phyloP scores from a whole-genome alignment of 495 filamentous ascomycete species.

The Evernia prunastri region DNA sequence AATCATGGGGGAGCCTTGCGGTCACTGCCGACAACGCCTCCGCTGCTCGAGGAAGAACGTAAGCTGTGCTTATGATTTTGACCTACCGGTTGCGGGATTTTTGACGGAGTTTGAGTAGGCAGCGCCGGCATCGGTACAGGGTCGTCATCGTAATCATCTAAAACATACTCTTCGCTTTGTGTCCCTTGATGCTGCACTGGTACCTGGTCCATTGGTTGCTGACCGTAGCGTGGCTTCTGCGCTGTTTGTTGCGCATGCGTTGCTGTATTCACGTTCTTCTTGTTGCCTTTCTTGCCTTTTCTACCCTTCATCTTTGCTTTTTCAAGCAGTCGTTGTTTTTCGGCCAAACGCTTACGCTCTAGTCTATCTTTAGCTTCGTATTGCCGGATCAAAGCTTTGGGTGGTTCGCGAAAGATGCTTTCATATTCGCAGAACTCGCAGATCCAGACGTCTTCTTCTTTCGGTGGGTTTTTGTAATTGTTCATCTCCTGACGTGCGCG shows the following conservation, averaged over 20 bases:
- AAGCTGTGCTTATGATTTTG: constrained; percentile 14
- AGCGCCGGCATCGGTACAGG: constrained; percentile 37
- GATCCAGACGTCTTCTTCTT: constrained; percentile 77
- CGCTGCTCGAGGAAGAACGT: constrained; percentile 15
- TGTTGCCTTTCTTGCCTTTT: constrained; percentile 68
- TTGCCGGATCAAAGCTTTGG: constrained; percentile 76
- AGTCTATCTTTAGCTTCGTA: constrained; percentile 93
- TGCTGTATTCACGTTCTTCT: constrained; percentile 46
- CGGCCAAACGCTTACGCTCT: constrained; percentile 70
- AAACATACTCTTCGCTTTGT: constrained; percentile 49
- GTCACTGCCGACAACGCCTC: background rate
- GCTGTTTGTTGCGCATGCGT: constrained; percentile 21
- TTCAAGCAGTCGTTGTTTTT: constrained; percentile 78
- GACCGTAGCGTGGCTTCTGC: constrained; percentile 44
- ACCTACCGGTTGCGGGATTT: constrained; percentile 22
- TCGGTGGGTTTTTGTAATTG: constrained; percentile 70
- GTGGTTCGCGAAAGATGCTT: constrained; percentile 74
- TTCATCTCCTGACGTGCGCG: constrained; percentile 62
- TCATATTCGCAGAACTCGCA: constrained; percentile 93
- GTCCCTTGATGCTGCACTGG: constrained; percentile 39
- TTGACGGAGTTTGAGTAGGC: constrained; percentile 27
- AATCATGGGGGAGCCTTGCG: background rate
- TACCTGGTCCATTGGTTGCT: constrained; percentile 39
- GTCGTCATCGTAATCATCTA: constrained; percentile 52
- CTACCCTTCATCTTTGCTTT: constrained; percentile 93